Evolutionary conservation across 176 grass and related monocot species (phyloP).

Genomic region (Eleusine indica): DNA sequence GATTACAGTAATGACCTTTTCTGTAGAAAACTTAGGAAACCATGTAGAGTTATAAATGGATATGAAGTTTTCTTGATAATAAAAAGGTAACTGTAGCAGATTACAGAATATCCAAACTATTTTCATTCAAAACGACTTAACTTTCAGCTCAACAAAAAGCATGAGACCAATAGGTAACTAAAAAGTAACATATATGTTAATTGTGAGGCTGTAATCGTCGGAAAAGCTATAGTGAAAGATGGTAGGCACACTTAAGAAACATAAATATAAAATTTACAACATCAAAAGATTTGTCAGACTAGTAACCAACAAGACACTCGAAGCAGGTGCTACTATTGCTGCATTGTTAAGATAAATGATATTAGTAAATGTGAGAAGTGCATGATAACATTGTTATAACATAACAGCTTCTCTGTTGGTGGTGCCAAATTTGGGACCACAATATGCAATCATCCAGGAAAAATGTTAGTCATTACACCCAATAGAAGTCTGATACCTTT

Average conservation of each 20-base stretch:
- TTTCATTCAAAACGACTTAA: slow-evolving; percentile 21
- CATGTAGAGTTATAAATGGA: slow-evolving; percentile 29
- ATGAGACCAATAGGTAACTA: background rate
- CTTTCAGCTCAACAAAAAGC: slow-evolving; percentile 10
- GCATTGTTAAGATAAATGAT: background rate
- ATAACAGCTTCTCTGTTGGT: background rate
- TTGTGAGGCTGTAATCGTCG: background rate
- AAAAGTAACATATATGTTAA: background rate
- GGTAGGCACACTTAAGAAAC: background rate
- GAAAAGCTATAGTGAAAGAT: slow-evolving; percentile 14
- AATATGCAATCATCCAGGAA: background rate
- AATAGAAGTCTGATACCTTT: background rate
- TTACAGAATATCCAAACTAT: slow-evolving; percentile 21
- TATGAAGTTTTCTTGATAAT: slow-evolving; percentile 34
- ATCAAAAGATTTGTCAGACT: background rate
- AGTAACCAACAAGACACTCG: background rate
- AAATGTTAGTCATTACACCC: background rate
- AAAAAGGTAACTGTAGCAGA: slow-evolving; percentile 19
- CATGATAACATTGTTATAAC: background rate
- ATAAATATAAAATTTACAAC: background rate
- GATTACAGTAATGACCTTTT: slow-evolving; percentile 29
- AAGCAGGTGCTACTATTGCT: background rate
- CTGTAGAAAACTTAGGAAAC: background rate
- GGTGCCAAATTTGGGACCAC: background rate
- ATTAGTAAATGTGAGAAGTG: background rate